These are phyloP conservation scores for Oryza glaberrima DNA, from an alignment of 176 grass and related monocot genomes.

Conservation along the genomic window DNA sequence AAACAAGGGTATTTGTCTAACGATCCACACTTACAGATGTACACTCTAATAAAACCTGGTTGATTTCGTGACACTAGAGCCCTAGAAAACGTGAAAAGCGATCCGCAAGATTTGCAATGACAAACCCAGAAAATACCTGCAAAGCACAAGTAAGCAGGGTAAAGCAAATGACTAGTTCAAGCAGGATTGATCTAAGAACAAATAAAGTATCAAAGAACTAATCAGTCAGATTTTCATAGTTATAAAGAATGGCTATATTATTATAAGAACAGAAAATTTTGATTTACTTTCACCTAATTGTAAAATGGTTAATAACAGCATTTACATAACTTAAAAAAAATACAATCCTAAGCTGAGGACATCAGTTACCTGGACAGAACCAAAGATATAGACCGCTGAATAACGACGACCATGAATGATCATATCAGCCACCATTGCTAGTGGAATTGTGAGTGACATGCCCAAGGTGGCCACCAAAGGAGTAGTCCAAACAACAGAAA, in stretches of 20 bases:
- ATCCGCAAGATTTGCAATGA: slow-evolving; percentile 81
- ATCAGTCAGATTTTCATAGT: neutral
- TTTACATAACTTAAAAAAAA: neutral
- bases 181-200: neutral
- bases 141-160: slow-evolving; percentile 15
- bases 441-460: slow-evolving; percentile 96
- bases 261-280: neutral
- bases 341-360: slow-evolving; percentile 9
- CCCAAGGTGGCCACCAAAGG: slow-evolving; percentile 95
- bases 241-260: neutral
- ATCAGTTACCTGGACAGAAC: slow-evolving; percentile 77
- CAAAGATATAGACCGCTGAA: slow-evolving; percentile 92
- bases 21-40: slow-evolving; percentile 26
- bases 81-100: slow-evolving; percentile 72
- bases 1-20: slow-evolving; percentile 34
- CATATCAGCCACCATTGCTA: slow-evolving; percentile 98
- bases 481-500: slow-evolving; percentile 96
- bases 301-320: neutral
- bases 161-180: slow-evolving; percentile 19
- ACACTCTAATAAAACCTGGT: neutral
- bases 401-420: slow-evolving; percentile 92
- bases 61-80: slow-evolving; percentile 51
- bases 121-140: slow-evolving; percentile 97
- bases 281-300: neutral
- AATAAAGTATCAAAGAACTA: neutral